Base-by-base conservation (phyloP, 345 rosid genomes). In the Dimocarpus longan region DNA sequence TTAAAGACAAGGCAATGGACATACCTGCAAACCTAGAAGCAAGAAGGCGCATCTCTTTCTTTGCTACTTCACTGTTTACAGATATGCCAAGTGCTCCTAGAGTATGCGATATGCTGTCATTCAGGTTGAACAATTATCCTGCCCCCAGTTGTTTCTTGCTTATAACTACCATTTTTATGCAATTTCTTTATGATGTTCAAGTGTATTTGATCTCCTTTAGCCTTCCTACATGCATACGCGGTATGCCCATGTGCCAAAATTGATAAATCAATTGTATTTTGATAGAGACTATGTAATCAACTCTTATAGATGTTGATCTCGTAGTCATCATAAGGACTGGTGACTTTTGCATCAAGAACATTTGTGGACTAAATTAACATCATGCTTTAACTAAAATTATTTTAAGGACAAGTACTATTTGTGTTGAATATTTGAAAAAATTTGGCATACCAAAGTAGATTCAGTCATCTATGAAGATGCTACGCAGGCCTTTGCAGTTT, bases 51-150 rank as follows among this genome's bases (percentile, higher is more conserved):
- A 81, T 95, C 73, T 93, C 97, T 57, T 95, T 93, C 88, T 95
- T 93, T 83, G 98, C 98, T 76, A 93, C 99, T 80, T 95, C 99
- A 44, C 93, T 95, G 80, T 95, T 95, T 83, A 92, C 91, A 90
- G 90, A 89, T 85, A 92, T 95, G 93, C 98, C 98, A 0, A 80
- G 72, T 57, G 93, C 99, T 82, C 99, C 99, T 6, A 88, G 90
- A 89, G 96, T 92, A 68, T 85, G 90, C 80, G 89, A 87, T 80
- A 95, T 95, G 99, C 83, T 93, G 80, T 93, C 99, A 50, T 93
- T 95, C 96, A 95, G 98, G 98, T 95, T 68, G 76, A 85, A 70
- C 75, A 82, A 78, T 76, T 63, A 26, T 80, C 81, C 28, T 77
- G 66, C 48, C 15, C 50, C 21, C 21, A 73, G 7, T 70, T 64